Conservation (phyloP, 257 asterid genomes). For the Fraxinus pennsylvanica region DNA sequence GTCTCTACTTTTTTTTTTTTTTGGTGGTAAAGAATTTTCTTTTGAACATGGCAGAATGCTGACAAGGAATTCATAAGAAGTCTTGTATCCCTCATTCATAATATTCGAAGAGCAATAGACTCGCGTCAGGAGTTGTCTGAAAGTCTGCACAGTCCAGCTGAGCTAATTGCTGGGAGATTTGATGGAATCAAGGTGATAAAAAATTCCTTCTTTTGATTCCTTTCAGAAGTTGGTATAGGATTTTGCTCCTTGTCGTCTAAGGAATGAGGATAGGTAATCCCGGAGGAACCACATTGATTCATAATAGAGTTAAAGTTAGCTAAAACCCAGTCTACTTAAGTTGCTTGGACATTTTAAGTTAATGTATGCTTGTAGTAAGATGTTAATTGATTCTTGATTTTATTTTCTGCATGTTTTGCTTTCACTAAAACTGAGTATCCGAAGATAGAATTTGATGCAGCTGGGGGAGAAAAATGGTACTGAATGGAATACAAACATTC, state of each 20-base stretch:
- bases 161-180: conserved; percentile 76
- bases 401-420: background rate
- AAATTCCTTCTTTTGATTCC: conserved; percentile 5
- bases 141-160: conserved; percentile 52
- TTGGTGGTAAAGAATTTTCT: background rate
- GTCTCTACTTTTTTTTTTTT: background rate
- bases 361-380: background rate
- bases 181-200: conserved; percentile 76
- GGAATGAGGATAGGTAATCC: background rate
- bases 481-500: background rate
- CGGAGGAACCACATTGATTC: background rate
- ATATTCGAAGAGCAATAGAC: conserved; percentile 53
- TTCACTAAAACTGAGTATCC: background rate
- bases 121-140: conserved; percentile 53
- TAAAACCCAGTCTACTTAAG: background rate
- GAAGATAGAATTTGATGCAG: background rate
- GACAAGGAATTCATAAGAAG: conserved; percentile 61
- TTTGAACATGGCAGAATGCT: conserved; percentile 56
- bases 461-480: background rate
- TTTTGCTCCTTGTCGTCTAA: background rate
- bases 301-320: background rate
- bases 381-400: background rate
- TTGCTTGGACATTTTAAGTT: background rate
- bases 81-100: conserved; percentile 58
- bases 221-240: background rate